Percentiles rank a stretch among this genome's conserved stretches.
Conservation (phyloP, 2,329 filamentous ascomycete genomes). For the Fusarium pseudocircinatum region DNA sequence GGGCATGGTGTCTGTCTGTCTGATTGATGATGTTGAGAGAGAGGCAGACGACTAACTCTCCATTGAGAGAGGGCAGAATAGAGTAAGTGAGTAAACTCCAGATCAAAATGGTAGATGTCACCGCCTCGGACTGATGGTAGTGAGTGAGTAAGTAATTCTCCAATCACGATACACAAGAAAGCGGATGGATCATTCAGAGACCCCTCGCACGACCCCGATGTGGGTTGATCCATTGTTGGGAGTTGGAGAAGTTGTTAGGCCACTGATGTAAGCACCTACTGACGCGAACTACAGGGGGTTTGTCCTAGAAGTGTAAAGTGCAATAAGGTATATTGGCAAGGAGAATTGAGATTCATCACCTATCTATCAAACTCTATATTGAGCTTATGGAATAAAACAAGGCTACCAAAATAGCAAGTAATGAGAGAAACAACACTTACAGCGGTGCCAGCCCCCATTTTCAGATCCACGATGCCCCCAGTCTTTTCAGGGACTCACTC, state of each 20-base stretch:
- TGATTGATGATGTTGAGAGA: constrained; percentile 4
- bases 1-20: constrained; percentile 33
- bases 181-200: constrained; percentile 27
- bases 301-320: not conserved
- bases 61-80: not conserved
- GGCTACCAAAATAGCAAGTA: not conserved
- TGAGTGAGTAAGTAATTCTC: constrained; percentile 29
- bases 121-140: constrained; percentile 18
- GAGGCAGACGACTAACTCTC: constrained; percentile 13
- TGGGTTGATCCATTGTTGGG: constrained; percentile 33
- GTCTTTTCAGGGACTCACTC: constrained; percentile 17
- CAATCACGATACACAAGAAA: constrained; percentile 35
- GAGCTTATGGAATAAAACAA: not conserved
- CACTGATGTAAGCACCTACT: constrained; percentile 1
- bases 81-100: not conserved
- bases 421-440: not conserved
- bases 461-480: constrained; percentile 24
- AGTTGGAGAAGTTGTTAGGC: not conserved
- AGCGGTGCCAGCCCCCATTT: constrained; percentile 4
- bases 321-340: not conserved
- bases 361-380: not conserved
- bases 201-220: constrained; percentile 29
- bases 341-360: not conserved
- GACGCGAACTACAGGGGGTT: not conserved
- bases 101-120: constrained; percentile 15